Base-by-base conservation (phyloP, 208 protist genomes). In the Leptomonas pyrrhocoris region DNA sequence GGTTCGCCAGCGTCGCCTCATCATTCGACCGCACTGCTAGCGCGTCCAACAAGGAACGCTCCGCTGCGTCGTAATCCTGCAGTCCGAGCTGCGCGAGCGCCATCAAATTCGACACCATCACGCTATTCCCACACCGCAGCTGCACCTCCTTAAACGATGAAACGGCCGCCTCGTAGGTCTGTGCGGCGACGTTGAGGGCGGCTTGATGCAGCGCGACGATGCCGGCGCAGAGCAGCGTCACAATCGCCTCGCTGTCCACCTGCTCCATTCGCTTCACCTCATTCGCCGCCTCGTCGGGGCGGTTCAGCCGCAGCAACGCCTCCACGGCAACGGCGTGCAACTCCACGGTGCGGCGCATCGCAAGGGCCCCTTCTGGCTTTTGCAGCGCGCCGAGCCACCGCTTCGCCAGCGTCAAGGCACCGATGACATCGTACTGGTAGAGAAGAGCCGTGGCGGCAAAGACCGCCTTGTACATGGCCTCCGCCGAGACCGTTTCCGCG, bases 191-290 rank as follows among this genome's bases (percentile, higher is more conserved):
- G 62, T 86, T 72, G 21, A 48, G 23, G 19, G 79, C 67, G 2
- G 79, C 94, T 42, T 86, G 74, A 48, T 88, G 73, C 13, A 98
- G 62, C 25, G 64, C 51, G 8, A 94, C 84, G 30, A 86, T 72
- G 43, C 92, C 93, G 4, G 63, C 65, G 49, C 75, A 80, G 19
- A 98, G 65, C n/a, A 94, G 66, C 15, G 92, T 90, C 13, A 94
- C 30, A 12, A 90, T 68, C 3, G 90, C 81, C 65, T 97, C 93
- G 28, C 96, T 86, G 72, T 97, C 88, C 23, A 86, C n/a, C 51
- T 86, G 65, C 62, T 92, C 81, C 92, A 98, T 97, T 19, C 27
- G 58, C 45, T 83, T 77, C 21, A 95, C 77, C 74, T 95, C 83
- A 16, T 70, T 60, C 23, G 77, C 66, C 1, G 95, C 93, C 55